These are phyloP conservation scores for Kwoniella heveanensis DNA, from an alignment of 768 basidiomycete species.

Conservation along the genomic window DNA sequence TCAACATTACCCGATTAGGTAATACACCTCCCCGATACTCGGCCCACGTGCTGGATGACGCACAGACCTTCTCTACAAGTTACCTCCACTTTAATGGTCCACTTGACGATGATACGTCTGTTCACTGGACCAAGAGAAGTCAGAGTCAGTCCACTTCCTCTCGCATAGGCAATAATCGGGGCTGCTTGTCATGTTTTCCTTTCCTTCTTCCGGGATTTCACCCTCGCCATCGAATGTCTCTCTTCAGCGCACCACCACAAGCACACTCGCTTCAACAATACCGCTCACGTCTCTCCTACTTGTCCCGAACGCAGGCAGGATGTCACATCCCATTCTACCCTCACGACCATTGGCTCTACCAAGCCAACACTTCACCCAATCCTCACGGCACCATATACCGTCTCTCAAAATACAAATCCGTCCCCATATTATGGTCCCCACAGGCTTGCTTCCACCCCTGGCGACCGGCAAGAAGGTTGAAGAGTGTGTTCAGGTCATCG, in stretches of 20 bases:
- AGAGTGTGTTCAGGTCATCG: slow-evolving; percentile 29
- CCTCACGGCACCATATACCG: not conserved
- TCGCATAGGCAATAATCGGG: too few species aligned
- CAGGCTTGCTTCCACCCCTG: slow-evolving; percentile 21
- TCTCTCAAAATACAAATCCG: slow-evolving; percentile 28
- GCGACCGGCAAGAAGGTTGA: slow-evolving; percentile 31
- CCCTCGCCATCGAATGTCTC: too few species aligned
- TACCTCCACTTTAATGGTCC: not conserved
- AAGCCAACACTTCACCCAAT: slow-evolving; percentile 8
- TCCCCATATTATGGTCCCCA: slow-evolving; percentile 26
- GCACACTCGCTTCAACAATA: too few species aligned
- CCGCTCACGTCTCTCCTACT: too few species aligned
- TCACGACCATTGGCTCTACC: slow-evolving; percentile 16
- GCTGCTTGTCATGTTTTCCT: too few species aligned
- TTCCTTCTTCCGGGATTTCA: too few species aligned
- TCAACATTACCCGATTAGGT: slow-evolving; percentile 13
- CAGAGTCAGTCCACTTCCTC: slow-evolving; percentile 2
- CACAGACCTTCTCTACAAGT: not conserved
- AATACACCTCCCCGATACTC: not conserved
- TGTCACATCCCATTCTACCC: slow-evolving; percentile 13
- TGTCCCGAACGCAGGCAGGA: too few species aligned
- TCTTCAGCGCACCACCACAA: too few species aligned
- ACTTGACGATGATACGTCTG: not conserved
- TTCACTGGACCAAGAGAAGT: too few species aligned
- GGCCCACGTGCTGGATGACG: not conserved